phyloP scores from a whole-genome alignment of 2,329 filamentous ascomycete genomes.

The Curvularia hawaiiensis region DNA sequence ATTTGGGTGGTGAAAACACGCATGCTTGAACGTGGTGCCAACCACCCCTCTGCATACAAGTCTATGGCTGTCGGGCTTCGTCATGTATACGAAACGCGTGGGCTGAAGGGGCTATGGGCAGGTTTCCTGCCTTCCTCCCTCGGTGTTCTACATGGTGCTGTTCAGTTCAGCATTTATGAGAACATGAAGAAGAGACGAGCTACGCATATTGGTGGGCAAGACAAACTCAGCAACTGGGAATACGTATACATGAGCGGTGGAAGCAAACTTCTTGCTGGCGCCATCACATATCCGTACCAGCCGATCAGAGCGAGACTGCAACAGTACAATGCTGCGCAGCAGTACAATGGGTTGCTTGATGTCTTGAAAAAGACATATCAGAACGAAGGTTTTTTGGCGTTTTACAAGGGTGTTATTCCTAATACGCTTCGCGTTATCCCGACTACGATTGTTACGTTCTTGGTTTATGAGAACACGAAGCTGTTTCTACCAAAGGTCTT shows the following conservation, averaged over 20 bases:
- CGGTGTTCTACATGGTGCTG: conserved; percentile 87
- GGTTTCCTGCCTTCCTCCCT: conserved; percentile 82
- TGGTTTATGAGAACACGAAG: conserved; percentile 95
- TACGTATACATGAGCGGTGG: conserved; percentile 80
- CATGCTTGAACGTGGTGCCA: conserved; percentile 85
- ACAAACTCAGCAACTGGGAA: conserved; percentile 70
- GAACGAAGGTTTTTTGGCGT: conserved; percentile 80
- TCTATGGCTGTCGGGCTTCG: conserved; percentile 73
- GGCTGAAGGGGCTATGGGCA: conserved; percentile 81
- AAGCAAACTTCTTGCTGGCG: conserved; percentile 88
- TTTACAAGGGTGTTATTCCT: conserved; percentile 90
- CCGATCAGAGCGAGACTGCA: conserved; percentile 88
- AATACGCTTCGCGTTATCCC: conserved; percentile 91
- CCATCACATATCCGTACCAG: conserved; percentile 92
- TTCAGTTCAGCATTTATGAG: conserved; percentile 97
- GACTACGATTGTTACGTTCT: conserved; percentile 93
- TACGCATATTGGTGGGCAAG: conserved; percentile 36
- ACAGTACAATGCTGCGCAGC: conserved; percentile 78
- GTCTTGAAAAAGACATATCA: conserved; percentile 75
- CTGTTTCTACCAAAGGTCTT: conserved; percentile 63
- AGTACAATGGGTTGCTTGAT: conserved; percentile 74
- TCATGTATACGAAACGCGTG: conserved; percentile 73
- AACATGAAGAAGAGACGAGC: conserved; percentile 67
- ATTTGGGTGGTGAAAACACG: conserved; percentile 98
- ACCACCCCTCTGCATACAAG: conserved; percentile 77